Evolutionary conservation across 2,329 filamentous ascomycete genomes (phyloP), one percentile per base, ranked within the genome.

Genomic region (Xylaria digitata): DNA sequence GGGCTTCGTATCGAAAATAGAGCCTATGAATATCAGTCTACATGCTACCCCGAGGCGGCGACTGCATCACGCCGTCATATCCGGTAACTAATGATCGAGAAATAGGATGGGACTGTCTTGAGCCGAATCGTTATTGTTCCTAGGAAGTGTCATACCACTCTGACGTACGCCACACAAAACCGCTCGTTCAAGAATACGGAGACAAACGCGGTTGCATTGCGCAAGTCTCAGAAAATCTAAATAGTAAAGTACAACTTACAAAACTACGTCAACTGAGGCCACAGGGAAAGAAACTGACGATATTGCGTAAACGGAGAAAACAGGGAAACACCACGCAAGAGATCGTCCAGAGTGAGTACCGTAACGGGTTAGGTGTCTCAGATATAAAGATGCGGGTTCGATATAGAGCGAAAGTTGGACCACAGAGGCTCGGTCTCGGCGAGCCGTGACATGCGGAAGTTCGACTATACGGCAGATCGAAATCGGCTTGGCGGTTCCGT

Each of bases 331-430:
- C 34, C 26, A 45, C 34, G n/a, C 21, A 42, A 50, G 30, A 49
- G 66, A 66, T 68, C 62, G 66, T 42, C 63, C 58, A 42, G 54
- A 46, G 6, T 11, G 23, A 46, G 5, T 63, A 32, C 66, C 52
- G 3, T 30, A 65, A 61, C 42, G 53, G 57, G 62, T 13, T 34
- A 56, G 17, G 32, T 23, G 45, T 42, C 57, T 53, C 48, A 40
- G 34, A 49, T 55, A 53, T 34, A 30, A 45, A 17, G 26, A 23
- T 6, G 30, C 17, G n/a, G 7, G 13, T 37, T 32, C 21, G 23
- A 30, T 32, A 30, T 43, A 32, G 11, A 37, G 26, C 26, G 26
- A 26, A 26, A 26, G 26, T 15, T 30, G 13, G 37, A 5, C 32
- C 2, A 50, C 6, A 15, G 7, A 6, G n/a, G 48, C 26, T 15